Conservation (phyloP, 805 yeast species). For the Hagleromyces aurorensis region DNA sequence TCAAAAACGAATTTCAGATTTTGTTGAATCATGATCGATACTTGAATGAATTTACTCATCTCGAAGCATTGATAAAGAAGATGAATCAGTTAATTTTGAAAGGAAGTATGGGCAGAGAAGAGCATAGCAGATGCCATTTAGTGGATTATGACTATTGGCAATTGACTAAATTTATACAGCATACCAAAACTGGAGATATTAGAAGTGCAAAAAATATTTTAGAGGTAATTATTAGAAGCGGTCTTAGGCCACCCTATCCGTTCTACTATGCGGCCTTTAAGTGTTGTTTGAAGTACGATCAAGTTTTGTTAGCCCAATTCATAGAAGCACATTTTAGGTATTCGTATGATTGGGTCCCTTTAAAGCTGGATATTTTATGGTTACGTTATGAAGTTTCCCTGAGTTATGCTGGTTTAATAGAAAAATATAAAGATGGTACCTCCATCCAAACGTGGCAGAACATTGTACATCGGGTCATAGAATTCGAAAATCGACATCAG, state of each 20-base stretch:
- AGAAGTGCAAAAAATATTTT: constrained; percentile 12
- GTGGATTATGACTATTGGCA: constrained; percentile 10
- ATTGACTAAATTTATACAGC: constrained; percentile 4
- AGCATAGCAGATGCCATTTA: constrained; percentile 3
- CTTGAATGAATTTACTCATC: constrained; percentile 11
- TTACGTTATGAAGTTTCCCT: constrained; percentile 11
- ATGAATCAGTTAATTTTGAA: constrained; percentile 2
- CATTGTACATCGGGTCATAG: constrained; percentile 7
- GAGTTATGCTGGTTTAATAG: constrained; percentile 3
- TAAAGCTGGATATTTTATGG: constrained; percentile 22
- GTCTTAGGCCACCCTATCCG: constrained; percentile 15
- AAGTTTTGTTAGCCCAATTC: constrained; percentile 12
- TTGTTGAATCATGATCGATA: constrained; percentile 9
- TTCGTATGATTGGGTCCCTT: constrained; percentile 12
- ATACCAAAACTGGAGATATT: constrained; percentile 7
- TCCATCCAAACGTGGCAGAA: constrained; percentile 4
- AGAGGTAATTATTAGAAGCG: constrained; percentile 18
- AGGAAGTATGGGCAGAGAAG: constrained; percentile 6
- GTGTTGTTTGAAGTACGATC: constrained; percentile 10
- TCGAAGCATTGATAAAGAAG: constrained; percentile 4
- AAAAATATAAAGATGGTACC: constrained; percentile 3
- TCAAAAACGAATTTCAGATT: constrained; percentile 19
- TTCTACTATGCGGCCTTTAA: constrained; percentile 17
- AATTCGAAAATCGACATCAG: constrained; percentile 13
- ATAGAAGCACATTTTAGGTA: constrained; percentile 14